These are phyloP conservation scores for Medakamo hakoo DNA, from an alignment of 139 green algal genomes.

Conservation along the genomic window DNA sequence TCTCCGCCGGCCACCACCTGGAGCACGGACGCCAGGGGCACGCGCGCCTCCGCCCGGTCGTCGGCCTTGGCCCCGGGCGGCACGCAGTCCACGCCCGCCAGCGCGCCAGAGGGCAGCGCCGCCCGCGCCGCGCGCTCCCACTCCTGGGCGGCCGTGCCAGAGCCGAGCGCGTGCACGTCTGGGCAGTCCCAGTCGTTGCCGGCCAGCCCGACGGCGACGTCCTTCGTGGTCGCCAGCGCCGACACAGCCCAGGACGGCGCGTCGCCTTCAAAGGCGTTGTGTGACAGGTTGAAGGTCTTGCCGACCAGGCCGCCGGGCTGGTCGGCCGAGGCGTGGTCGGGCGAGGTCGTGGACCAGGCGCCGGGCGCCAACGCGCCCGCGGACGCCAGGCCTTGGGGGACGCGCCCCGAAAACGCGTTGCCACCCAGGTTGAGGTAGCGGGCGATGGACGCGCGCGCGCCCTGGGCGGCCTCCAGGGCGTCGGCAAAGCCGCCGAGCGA, in stretches of 20 bases:
- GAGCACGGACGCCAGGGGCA: too few species aligned
- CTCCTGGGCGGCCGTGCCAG: too few species aligned
- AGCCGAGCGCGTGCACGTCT: too few species aligned
- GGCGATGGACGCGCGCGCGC: not conserved
- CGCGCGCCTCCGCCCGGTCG: too few species aligned
- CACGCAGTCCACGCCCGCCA: too few species aligned
- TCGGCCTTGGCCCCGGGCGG: too few species aligned
- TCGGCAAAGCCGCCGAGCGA: not conserved
- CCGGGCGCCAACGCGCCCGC: not conserved
- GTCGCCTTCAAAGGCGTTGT: not conserved
- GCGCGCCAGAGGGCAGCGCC: too few species aligned
- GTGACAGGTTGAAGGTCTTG: conserved; percentile 2
- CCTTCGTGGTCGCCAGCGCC: not conserved
- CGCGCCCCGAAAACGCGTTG: not conserved
- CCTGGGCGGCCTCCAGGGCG: not conserved
- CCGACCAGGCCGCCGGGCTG: not conserved
- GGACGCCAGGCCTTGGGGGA: not conserved
- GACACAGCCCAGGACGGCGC: not conserved
- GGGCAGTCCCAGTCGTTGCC: conserved; percentile 1
- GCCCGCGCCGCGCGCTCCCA: too few species aligned
- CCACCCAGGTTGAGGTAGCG: conserved; percentile 2
- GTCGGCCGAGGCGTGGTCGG: not conserved
- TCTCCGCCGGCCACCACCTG: too few species aligned
- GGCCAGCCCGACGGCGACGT: conserved; percentile 1
- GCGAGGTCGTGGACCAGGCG: not conserved